These are phyloP conservation scores for Tylopilus microsporus DNA, from an alignment of 1,284 basidiomycete genomes.

Conservation along the genomic window DNA sequence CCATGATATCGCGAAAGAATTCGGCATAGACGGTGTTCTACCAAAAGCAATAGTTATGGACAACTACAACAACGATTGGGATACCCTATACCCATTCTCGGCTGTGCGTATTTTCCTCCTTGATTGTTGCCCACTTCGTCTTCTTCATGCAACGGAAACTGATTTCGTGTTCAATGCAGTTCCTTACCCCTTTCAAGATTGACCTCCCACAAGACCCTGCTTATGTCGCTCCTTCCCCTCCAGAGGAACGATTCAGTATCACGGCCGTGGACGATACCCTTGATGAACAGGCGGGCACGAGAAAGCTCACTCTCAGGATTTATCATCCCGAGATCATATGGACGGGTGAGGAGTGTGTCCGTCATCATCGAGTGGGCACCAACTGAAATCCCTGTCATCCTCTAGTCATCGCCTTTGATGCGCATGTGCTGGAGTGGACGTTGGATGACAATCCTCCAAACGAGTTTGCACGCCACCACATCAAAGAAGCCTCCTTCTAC, in stretches of 20 bases:
- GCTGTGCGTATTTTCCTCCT: constrained; percentile 37
- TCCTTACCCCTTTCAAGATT: constrained; percentile 75
- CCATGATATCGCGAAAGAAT: constrained; percentile 54
- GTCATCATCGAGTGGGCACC: not conserved
- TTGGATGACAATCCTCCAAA: constrained; percentile 72
- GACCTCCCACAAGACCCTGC: constrained; percentile 49
- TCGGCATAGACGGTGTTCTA: constrained; percentile 45
- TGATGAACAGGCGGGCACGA: constrained; percentile 57
- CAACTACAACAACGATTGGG: constrained; percentile 77
- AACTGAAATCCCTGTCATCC: not conserved
- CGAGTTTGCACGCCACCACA: constrained; percentile 76
- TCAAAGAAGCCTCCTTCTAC: constrained; percentile 87
- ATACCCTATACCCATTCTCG: constrained; percentile 83
- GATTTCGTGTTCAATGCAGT: constrained; percentile 37
- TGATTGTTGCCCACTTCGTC: constrained; percentile 5
- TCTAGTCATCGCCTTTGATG: constrained; percentile 84
- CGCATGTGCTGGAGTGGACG: constrained; percentile 85
- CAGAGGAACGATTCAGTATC: constrained; percentile 51
- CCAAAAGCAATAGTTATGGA: constrained; percentile 55
- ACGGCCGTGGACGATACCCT: constrained; percentile 57
- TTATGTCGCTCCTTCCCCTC: constrained; percentile 52
- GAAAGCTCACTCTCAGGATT: constrained; percentile 69
- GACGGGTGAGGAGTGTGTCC: constrained; percentile 54
- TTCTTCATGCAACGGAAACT: not conserved
- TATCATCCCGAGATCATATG: constrained; percentile 85